These are phyloP conservation scores for Debaryomyces prosopidis DNA, from an alignment of 805 yeast species.

Conservation along the genomic window DNA sequence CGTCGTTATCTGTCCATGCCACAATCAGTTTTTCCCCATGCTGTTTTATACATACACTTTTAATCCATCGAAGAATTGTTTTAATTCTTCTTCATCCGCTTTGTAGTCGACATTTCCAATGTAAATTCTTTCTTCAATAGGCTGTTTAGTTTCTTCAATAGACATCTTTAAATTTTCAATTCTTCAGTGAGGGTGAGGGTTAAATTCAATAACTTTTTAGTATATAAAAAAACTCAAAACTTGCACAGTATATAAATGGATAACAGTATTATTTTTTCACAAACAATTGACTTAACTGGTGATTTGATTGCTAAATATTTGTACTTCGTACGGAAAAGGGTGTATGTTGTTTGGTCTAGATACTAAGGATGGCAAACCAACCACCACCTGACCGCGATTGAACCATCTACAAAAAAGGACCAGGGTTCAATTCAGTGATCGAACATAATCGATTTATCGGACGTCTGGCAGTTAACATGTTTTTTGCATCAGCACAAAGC, in stretches of 20 bases:
- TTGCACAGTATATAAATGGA: slow-evolving; percentile 1
- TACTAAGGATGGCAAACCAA: neutral
- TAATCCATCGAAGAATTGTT: slow-evolving; percentile 50
- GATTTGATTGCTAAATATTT: slow-evolving; percentile 1
- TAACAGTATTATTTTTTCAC: neutral
- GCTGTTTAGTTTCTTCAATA: slow-evolving; percentile 16
- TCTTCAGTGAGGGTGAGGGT: neutral
- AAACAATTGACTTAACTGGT: slow-evolving; percentile 8
- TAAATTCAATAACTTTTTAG: slow-evolving; percentile 1
- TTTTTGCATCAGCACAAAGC: neutral
- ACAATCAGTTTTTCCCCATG: neutral
- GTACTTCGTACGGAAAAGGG: neutral
- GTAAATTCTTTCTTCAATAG: slow-evolving; percentile 45
- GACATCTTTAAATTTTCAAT: slow-evolving; percentile 12
- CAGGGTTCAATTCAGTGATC: neutral
- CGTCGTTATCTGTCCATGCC: neutral
- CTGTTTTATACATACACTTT: slow-evolving; percentile 29
- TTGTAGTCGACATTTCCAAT: slow-evolving; percentile 44
- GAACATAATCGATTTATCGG: neutral
- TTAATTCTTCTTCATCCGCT: slow-evolving; percentile 45
- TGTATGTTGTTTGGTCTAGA: neutral
- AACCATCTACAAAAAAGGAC: neutral
- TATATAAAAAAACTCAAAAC: slow-evolving; percentile 1
- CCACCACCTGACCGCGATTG: neutral
- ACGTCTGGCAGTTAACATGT: neutral